phyloP scores from a whole-genome alignment of 495 filamentous ascomycete genomes.

The Penicillium parvum region DNA sequence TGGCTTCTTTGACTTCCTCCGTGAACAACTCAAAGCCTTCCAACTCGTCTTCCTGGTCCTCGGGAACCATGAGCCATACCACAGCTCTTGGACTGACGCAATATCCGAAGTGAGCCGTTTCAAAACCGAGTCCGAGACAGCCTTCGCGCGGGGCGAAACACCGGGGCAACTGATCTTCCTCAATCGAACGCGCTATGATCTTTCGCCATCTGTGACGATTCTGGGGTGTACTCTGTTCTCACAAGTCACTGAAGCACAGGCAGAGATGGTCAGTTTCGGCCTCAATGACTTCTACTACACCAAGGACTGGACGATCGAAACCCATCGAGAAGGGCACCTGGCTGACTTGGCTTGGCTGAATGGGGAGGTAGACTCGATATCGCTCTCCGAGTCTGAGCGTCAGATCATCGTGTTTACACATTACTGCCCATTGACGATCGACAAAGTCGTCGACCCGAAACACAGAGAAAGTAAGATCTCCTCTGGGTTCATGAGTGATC shows the following conservation, averaged over 20 bases:
- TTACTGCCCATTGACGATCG: constrained; percentile 35
- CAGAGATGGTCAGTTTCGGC: constrained; percentile 23
- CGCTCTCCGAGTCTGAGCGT: constrained; percentile 27
- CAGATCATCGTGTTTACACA: constrained; percentile 51
- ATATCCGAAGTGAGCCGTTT: constrained; percentile 7
- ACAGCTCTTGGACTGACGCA: constrained; percentile 37
- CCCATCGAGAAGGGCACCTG: constrained; percentile 36
- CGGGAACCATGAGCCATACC: constrained; percentile 56
- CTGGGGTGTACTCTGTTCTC: constrained; percentile 43
- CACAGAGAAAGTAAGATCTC: constrained; percentile 32
- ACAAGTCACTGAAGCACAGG: constrained; percentile 14
- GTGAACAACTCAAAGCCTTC: constrained; percentile 41
- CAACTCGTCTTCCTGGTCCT: constrained; percentile 47
- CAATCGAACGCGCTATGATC: constrained; percentile 27
- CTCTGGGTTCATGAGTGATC: constrained; percentile 42
- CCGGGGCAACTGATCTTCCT: too few species aligned
- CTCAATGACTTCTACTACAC: constrained; percentile 51
- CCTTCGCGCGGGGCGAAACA: constrained; percentile 1
- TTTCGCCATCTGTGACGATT: constrained; percentile 34
- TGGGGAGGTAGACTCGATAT: constrained; percentile 33
- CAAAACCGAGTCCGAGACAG: constrained; percentile 10
- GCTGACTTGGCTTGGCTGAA: constrained; percentile 51
- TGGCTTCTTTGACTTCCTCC: constrained; percentile 41
- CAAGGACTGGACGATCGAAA: constrained; percentile 41
- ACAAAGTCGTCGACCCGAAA: constrained; percentile 23